phyloP scores from a whole-genome alignment of 805 yeast species.

The Metschnikowia gelsemii region DNA sequence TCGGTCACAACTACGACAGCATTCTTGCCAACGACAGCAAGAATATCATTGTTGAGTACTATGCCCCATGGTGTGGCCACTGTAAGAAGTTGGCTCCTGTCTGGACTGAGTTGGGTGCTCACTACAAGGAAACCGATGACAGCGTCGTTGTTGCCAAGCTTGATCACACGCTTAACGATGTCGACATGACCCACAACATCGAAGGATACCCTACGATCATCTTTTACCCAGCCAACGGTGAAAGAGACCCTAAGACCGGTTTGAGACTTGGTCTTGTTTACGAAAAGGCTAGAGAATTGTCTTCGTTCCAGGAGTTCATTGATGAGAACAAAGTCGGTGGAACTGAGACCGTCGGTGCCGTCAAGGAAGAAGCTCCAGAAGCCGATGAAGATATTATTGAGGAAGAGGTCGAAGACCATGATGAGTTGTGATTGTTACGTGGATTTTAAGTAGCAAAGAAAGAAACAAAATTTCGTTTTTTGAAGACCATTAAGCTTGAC shows the following conservation, averaged over 20 bases:
- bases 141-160: constrained; percentile 78
- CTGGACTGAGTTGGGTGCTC: constrained; percentile 80
- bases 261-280: constrained; percentile 56
- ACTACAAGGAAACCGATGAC: constrained; percentile 51
- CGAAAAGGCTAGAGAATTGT: constrained; percentile 72
- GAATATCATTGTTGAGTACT: constrained; percentile 85
- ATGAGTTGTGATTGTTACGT: constrained; percentile 34
- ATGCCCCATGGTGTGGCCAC: constrained; percentile 98
- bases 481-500: background rate
- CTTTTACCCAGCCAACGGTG: constrained; percentile 77
- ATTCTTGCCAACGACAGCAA: constrained; percentile 55
- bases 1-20: constrained; percentile 77
- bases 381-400: constrained; percentile 22
- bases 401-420: constrained; percentile 29
- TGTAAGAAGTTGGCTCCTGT: constrained; percentile 88
- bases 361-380: constrained; percentile 16
- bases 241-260: constrained; percentile 42
- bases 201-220: constrained; percentile 91
- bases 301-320: constrained; percentile 67
- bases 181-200: constrained; percentile 62
- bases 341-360: constrained; percentile 49
- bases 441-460: background rate
- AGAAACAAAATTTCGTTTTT: background rate
- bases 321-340: constrained; percentile 62
- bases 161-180: constrained; percentile 89